Base-by-base conservation (phyloP, 2,329 filamentous ascomycete species). In the Cordyceps fumosorosea region DNA sequence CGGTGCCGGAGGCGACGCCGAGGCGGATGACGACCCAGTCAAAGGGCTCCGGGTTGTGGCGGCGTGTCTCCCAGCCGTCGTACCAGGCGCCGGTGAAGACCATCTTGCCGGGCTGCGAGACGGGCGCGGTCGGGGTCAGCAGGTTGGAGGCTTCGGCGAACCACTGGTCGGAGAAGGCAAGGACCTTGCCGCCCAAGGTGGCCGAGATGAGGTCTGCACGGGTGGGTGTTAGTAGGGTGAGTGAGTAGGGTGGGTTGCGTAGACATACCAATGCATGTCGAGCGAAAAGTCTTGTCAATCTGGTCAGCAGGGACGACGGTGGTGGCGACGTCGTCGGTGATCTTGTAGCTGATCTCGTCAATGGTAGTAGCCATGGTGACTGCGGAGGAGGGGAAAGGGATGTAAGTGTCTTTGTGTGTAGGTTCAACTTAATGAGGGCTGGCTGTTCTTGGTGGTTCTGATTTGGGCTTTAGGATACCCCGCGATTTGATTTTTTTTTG, bases 61-160 rank as follows among this genome's bases (percentile, higher is more conserved):
- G 77, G 56, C 86, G 78, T 14, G 86, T 89, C 74, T 89, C 86
- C 85, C 84, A 89, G 58, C 86, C 86, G 69, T 89, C 86, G 69
- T 87, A 89, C 86, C 86, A 89, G 52, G 86, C 86, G 55, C 86
- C 86, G 1, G 85, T 82, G 69, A 82, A 87, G 62, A 89, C 85
- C 81, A 89, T 89, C 74, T 87, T 87, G 64, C 86, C 86, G 1
- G 81, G 81, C 69, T 86, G 81, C 65, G 81, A 79, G 71, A 89
- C 83, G 44, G 86, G 85, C 34, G 85, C 72, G 26, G 80, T 84
- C n/a, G 85, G 84, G 34, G 81, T 89, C 65, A 89, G 72, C 62
- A 89, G 78, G 72, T 89, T 89, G 63, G 77, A 69, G 24, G 86
- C 86, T 67, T 86, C 83, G 50, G 86, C 86, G 69, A 89, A 89